Base-by-base conservation (phyloP, 768 basidiomycete genomes). In the Grammothele lineata region DNA sequence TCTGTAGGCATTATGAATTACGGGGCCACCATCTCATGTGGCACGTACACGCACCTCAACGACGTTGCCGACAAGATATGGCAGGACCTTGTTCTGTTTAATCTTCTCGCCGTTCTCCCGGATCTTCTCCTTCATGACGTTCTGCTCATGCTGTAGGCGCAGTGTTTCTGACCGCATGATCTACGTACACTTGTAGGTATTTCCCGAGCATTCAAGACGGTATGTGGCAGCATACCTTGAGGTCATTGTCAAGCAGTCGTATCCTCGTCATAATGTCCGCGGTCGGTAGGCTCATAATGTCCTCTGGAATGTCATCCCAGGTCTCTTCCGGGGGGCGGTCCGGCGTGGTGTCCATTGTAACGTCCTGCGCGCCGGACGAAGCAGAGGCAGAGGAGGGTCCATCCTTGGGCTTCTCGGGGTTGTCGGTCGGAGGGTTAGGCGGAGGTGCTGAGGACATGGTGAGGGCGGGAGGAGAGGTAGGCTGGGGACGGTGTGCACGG, bases 51-150 rank as follows among this genome's bases (percentile, higher is more conserved):
- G 47, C 58, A 94, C 92, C 80, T 98, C 96, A 15, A 99, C 92
- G 27, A 99, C 91, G 61, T 98, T 96, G 14, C 88, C 92, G 30
- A 99, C 96, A 43, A 99, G 82, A 68, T 99, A 99, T 5, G 96
- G 96, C 35, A 99, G 72, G 11, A 96, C 92, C 69, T 98, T 98
- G 70, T 99, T 98, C 79, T 99, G 95, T 69, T 96, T 96, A 56
- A 99, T 90, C 72, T 98, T 98, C 70, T 96, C 92, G 37, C 87
- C 85, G 54, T 97, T 99, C 63, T 99, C 96, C 43, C 91, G 83
- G 62, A 99, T 96, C 77, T 95, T 96, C 75, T 97, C 94, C 64
- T 91, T 87, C 96, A 99, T 98, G 55, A 87, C 85, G 56, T 72
- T 87, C 68, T 95, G 90, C 66, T 98, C 96, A 63, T 98, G 95